phyloP scores from a whole-genome alignment of 306 rosid species.

The Cicer judaicum region DNA sequence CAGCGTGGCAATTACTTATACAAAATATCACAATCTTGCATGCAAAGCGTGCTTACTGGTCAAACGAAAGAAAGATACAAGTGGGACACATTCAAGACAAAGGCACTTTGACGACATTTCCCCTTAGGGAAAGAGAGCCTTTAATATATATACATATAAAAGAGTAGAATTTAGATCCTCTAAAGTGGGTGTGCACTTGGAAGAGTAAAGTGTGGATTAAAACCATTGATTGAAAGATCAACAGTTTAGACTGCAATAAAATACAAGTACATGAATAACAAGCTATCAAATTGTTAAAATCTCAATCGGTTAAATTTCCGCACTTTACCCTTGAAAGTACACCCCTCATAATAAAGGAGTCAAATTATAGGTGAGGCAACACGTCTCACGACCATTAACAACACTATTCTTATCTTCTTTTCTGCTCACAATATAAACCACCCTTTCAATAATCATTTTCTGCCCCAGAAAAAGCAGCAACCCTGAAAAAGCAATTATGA shows the following conservation, averaged over 20 bases:
- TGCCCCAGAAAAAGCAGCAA: conserved; percentile 75
- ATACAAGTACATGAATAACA: not conserved
- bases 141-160: conserved; percentile 45
- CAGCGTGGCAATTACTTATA: conserved; percentile 24
- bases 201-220: not conserved
- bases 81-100: conserved; percentile 30
- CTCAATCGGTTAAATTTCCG: not conserved
- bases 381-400: conserved; percentile 40
- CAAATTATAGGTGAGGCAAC: conserved; percentile 30
- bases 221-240: not conserved
- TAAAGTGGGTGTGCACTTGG: not conserved
- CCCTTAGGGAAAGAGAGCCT: conserved; percentile 5
- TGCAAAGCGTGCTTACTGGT: conserved; percentile 3
- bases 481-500: conserved; percentile 54
- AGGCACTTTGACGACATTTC: conserved; percentile 1
- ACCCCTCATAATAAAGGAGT: conserved; percentile 14
- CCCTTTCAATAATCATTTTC: conserved; percentile 52
- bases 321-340: conserved; percentile 30
- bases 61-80: conserved; percentile 5
- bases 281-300: conserved; percentile 3
- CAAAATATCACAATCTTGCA: conserved; percentile 39
- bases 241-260: not conserved
- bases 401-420: conserved; percentile 15
- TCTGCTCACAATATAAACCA: conserved; percentile 35
- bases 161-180: not conserved